Evolutionary conservation across 306 rosid genomes (phyloP).

Genomic region (Calophaca sinica): DNA sequence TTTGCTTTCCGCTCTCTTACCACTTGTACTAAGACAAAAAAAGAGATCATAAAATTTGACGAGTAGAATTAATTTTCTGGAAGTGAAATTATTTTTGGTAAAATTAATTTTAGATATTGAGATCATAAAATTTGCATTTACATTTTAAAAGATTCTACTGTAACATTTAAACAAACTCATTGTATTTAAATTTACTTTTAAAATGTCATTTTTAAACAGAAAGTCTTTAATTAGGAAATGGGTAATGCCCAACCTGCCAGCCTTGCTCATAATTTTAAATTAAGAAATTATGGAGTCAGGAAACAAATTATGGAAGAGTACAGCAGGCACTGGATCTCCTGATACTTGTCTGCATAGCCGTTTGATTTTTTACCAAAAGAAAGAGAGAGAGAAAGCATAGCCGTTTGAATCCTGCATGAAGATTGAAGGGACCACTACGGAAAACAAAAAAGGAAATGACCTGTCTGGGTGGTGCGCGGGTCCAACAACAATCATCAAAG

Average conservation of each 20-base stretch:
- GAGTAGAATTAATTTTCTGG: too few relatives aligned
- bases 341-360: constrained; percentile 23
- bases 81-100: too few relatives aligned
- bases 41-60: too few relatives aligned
- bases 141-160: too few relatives aligned
- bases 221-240: too few relatives aligned
- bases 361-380: not conserved
- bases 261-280: not conserved
- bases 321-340: constrained; percentile 3
- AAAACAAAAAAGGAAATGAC: constrained; percentile 19
- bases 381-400: not conserved
- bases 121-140: too few relatives aligned
- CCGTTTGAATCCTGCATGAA: constrained; percentile 41
- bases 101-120: too few relatives aligned
- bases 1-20: too few relatives aligned
- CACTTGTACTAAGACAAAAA: too few relatives aligned
- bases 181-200: too few relatives aligned
- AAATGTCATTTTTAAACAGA: too few relatives aligned
- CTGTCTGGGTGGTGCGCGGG: constrained; percentile 22
- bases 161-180: too few relatives aligned
- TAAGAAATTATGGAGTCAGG: not conserved
- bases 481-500: constrained; percentile 25
- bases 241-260: not conserved
- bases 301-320: not conserved
- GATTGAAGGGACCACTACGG: constrained; percentile 26